Evolutionary conservation across 169 alveolate genomes (phyloP).

Genomic region (Plasmodium billcollinsi): DNA sequence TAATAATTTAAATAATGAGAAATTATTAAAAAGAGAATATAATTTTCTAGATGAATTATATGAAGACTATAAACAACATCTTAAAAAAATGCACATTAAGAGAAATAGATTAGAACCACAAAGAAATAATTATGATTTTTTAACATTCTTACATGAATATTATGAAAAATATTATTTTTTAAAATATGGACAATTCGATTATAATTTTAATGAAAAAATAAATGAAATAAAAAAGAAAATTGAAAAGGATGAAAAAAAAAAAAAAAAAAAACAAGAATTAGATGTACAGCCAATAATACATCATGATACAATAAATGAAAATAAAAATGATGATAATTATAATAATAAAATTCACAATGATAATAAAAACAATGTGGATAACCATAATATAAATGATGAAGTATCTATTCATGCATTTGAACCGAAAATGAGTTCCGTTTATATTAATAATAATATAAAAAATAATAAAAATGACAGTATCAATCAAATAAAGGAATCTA

Average conservation of each 20-base stretch:
- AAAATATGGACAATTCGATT: slow-evolving; percentile 51
- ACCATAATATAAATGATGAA: neutral
- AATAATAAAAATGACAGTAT: slow-evolving; percentile 1
- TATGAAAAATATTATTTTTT: slow-evolving; percentile 54
- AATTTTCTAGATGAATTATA: slow-evolving; percentile 48
- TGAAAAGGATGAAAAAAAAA: slow-evolving; percentile 10
- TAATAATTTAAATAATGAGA: slow-evolving; percentile 56
- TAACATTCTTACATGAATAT: slow-evolving; percentile 75
- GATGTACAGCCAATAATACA: neutral
- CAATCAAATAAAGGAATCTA: slow-evolving; percentile 20
- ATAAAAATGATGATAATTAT: neutral
- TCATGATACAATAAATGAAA: neutral
- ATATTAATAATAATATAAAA: neutral
- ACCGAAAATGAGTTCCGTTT: neutral
- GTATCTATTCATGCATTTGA: neutral
- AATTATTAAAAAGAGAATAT: slow-evolving; percentile 55
- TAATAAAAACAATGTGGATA: neutral
- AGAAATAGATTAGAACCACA: slow-evolving; percentile 71
- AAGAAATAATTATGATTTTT: slow-evolving; percentile 68
- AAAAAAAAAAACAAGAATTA: neutral
- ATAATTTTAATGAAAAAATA: slow-evolving; percentile 45
- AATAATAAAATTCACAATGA: neutral
- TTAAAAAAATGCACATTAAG: slow-evolving; percentile 45
- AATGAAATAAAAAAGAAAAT: slow-evolving; percentile 14
- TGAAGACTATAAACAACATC: slow-evolving; percentile 67